These are phyloP conservation scores for Prunus yedoensis DNA, from an alignment of 331 rosid species.

Conservation along the genomic window DNA sequence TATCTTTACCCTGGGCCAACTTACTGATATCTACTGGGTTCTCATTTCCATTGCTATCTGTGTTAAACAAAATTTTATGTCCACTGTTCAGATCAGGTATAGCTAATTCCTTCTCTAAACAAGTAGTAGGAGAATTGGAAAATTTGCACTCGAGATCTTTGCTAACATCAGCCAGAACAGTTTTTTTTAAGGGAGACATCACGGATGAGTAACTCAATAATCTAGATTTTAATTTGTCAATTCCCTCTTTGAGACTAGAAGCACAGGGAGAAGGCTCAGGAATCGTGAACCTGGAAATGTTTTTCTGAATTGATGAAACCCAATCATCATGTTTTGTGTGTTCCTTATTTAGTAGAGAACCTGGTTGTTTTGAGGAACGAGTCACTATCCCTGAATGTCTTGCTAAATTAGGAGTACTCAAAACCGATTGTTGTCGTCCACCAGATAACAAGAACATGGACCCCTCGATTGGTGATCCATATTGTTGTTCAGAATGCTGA, in stretches of 20 bases:
- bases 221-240: conserved; percentile 45
- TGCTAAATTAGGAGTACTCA: conserved; percentile 42
- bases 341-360: conserved; percentile 28
- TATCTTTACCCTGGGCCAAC: conserved; percentile 40
- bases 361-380: conserved; percentile 35
- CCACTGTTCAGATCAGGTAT: conserved; percentile 33
- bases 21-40: conserved; percentile 30
- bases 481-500: conserved; percentile 31
- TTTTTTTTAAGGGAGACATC: conserved; percentile 31
- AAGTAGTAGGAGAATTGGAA: conserved; percentile 37
- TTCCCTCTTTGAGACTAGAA: conserved; percentile 60
- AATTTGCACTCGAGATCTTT: conserved; percentile 33
- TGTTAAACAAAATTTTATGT: conserved; percentile 31
- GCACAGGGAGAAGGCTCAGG: conserved; percentile 49
- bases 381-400: conserved; percentile 35
- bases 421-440: conserved; percentile 23
- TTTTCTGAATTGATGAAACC: conserved; percentile 47
- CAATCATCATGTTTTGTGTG: conserved; percentile 23
- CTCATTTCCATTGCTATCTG: conserved; percentile 30
- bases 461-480: conserved; percentile 30
- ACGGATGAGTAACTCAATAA: conserved; percentile 57
- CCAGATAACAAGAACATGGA: conserved; percentile 28
- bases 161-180: conserved; percentile 19
- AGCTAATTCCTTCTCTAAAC: conserved; percentile 37
- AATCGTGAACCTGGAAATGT: conserved; percentile 47